Base-by-base conservation (phyloP, 2,329 filamentous ascomycete genomes). In the Penicillium sp. region DNA sequence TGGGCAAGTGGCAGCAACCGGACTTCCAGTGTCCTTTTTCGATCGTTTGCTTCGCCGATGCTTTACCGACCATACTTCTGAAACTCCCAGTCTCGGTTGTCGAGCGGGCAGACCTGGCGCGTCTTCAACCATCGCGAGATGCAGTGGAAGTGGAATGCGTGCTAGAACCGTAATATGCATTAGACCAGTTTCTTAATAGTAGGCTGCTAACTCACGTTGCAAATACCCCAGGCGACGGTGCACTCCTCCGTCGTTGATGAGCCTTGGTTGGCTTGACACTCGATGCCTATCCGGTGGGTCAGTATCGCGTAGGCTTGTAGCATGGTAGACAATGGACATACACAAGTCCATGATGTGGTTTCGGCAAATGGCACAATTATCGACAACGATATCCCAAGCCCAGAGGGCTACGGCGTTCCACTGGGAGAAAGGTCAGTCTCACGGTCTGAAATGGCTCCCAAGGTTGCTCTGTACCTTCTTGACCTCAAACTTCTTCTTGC, bases 321-420 rank as follows among this genome's bases (percentile, higher is more conserved):
- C 10, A 20, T 20, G 33, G 31, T 23, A 38, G 29, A 29, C 24
- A 27, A 43, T 13, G 18, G 9, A 72, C 84, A 62, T 77, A 90
- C 93, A 98, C 25, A 98, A 80, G 72, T 98, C 93, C 93, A 98
- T 98, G 73, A 98, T 98, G 72, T 98, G 93, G 71, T 98, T 98
- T 69, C 93, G 83, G 79, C 93, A 98, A 69, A 98, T 98, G 64
- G 93, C 93, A 70, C 93, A 98, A 80, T 98, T 98, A 75, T 98
- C 93, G 54, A 98, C 93, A 28, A 97, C 91, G 52, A 98, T 98
- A 69, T 98, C 93, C 93, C 93, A 98, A 0, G 93, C 93, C 93
- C 93, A 98, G 2, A 98, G 80, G 35, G 93, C 91, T 44, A 98
- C 93, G 0, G 93, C 93, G 65, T 97, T 97, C 93, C 93, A 98